Conservation (phyloP, 768 basidiomycete species). For the Hirschioporus abietinus region DNA sequence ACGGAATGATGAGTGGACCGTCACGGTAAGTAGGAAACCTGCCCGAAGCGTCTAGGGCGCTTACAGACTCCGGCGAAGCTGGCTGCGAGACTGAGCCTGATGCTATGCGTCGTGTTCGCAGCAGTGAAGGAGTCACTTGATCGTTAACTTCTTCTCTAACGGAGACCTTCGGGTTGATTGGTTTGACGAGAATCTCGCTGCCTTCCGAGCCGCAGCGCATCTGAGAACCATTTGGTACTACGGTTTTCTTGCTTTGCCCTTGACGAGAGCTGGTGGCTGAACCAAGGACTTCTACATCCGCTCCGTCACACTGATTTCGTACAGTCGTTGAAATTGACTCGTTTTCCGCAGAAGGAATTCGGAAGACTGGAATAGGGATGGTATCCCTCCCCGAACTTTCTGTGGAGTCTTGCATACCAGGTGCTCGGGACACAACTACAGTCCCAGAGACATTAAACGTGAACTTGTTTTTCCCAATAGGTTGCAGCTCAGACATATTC, state of each 20-base stretch:
- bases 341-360: conserved; percentile 59
- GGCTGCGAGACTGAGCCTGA: neutral
- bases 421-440: conserved; percentile 48
- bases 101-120: neutral
- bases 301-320: conserved; percentile 50
- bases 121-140: neutral
- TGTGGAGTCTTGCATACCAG: conserved; percentile 24
- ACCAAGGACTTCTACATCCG: conserved; percentile 58
- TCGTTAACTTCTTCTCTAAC: neutral
- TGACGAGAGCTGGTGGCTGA: conserved; percentile 52
- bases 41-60: neutral
- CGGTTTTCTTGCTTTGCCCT: conserved; percentile 58
- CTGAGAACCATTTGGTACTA: conserved; percentile 53
- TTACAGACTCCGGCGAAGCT: neutral
- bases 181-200: conserved; percentile 50
- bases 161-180: conserved; percentile 18
- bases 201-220: conserved; percentile 61
- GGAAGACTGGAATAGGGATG: conserved; percentile 64
- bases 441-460: conserved; percentile 63
- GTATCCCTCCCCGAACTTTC: conserved; percentile 37
- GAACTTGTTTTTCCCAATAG: conserved; percentile 59
- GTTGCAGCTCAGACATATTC: conserved; percentile 73
- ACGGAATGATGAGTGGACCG: conserved; percentile 58
- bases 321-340: conserved; percentile 56
- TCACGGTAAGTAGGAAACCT: conserved; percentile 28